Base-by-base conservation (phyloP, 2,329 filamentous ascomycete species). In the Ophiostoma ips region DNA sequence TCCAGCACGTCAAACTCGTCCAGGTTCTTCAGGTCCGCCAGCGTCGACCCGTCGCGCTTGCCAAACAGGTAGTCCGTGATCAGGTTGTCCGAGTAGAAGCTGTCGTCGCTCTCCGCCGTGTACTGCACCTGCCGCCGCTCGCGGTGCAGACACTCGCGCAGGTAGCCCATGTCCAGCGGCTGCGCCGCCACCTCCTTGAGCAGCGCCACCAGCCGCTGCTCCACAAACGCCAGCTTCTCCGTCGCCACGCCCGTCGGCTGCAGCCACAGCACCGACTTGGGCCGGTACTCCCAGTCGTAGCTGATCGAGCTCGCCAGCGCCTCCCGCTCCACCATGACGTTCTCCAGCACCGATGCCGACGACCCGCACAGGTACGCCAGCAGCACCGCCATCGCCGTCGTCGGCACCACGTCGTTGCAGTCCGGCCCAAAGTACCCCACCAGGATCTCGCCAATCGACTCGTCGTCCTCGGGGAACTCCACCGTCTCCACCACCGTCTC, bases 381-480 rank as follows among this genome's bases (percentile, higher is more conserved):
- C 2, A 94, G 68, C 47, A 94, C 78, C 55, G 85, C 84, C 3
- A 95, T 68, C 1, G 89, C 92, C 13, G 81, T 82, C 11, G 77
- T 76, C 37, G 75, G 69, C 21, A 85, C 62, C 2, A 76, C 64
- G 58, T 95, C 81, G 49, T 77, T 84, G 63, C 84, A 88, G 58
- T 83, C 75, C 0, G 92, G 92, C 1, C 92, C 92, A 50, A 96
- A 80, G 67, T 94, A 95, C 1, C 77, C 84, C 18, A 95, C 80
- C 46, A 87, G 70, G 46, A 96, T 80, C 62, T 96, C 90, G 35
- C 92, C 92, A 50, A 82, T 85, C 0, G 87, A 90, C 62, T 98
- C 92, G 57, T 98, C 92, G 59, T 95, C 90, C 62, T 98, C 92
- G 0, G 92, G 92, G 59, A 98, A 98, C 55, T 94, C 83, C 28